phyloP scores from a whole-genome alignment of 805 yeast species.

The Yamadazyma scolyti region DNA sequence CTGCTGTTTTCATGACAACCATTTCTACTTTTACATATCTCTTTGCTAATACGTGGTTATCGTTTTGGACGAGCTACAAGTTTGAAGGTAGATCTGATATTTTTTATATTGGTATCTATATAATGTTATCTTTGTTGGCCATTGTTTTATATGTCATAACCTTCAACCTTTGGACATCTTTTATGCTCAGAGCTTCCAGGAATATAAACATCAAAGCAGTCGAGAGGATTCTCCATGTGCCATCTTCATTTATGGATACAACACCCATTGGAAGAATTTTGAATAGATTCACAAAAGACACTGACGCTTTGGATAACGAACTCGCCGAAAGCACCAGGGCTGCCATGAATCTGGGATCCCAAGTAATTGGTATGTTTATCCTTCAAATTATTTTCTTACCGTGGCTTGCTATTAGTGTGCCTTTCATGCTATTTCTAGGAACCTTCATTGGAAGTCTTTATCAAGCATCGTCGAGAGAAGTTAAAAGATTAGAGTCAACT shows the following conservation, averaged over 20 bases:
- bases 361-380: constrained; percentile 52
- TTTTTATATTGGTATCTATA: constrained; percentile 71
- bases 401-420: constrained; percentile 36
- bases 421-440: constrained; percentile 21
- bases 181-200: constrained; percentile 49
- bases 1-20: constrained; percentile 1
- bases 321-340: constrained; percentile 64
- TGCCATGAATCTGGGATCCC: constrained; percentile 51
- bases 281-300: constrained; percentile 84
- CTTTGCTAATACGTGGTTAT: constrained; percentile 72
- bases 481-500: constrained; percentile 35
- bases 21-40: constrained; percentile 48
- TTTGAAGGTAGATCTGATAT: constrained; percentile 45
- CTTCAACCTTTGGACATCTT: constrained; percentile 43
- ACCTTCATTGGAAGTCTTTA: constrained; percentile 24
- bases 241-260: constrained; percentile 78
- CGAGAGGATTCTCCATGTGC: constrained; percentile 60
- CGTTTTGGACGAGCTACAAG: constrained; percentile 68
- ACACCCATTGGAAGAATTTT: constrained; percentile 85
- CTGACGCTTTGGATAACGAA: constrained; percentile 79
- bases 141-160: constrained; percentile 40
- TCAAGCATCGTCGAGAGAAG: constrained; percentile 35
- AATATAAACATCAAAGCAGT: constrained; percentile 59
- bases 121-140: constrained; percentile 51
- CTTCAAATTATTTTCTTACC: constrained; percentile 33